These are phyloP conservation scores for Orbilia quercus DNA, from an alignment of 2,329 filamentous ascomycete species.

Conservation along the genomic window DNA sequence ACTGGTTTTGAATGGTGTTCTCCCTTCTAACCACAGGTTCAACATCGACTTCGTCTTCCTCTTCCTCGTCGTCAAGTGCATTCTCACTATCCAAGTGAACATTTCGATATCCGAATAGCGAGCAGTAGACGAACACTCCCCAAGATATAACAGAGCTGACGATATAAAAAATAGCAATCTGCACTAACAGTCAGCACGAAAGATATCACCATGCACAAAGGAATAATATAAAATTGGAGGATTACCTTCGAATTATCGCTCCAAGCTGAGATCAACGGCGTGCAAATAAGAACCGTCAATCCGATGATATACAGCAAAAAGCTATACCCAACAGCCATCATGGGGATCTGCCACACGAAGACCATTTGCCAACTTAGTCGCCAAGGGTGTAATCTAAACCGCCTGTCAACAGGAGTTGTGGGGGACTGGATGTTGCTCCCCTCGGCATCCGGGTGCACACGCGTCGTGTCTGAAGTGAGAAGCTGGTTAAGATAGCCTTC, in stretches of 20 bases:
- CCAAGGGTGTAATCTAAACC: constrained; percentile 19
- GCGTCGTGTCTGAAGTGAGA: constrained; percentile 11
- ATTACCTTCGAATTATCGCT: constrained; percentile 30
- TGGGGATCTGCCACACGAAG: constrained; percentile 36
- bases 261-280: constrained; percentile 24
- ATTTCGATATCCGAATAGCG: constrained; percentile 28
- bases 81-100: constrained; percentile 21
- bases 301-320: constrained; percentile 37
- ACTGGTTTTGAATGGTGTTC: background rate
- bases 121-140: constrained; percentile 32
- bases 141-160: constrained; percentile 18
- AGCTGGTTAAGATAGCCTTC: constrained; percentile 31
- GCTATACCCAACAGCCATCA: constrained; percentile 40
- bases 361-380: constrained; percentile 39
- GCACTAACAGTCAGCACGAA: background rate
- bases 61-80: constrained; percentile 1
- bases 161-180: constrained; percentile 35
- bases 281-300: constrained; percentile 26
- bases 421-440: too few species aligned
- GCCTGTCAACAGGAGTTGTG: background rate
- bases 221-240: background rate
- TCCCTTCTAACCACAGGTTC: background rate
- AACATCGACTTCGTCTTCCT: constrained; percentile 6
- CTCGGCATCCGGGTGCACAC: background rate
- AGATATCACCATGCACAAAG: background rate